A percentile compares a stretch with the other conserved stretches of the same genome.
Evolutionary conservation across 352 stramenopile species (phyloP).

Genomic region (Phytophthora brassicae): DNA sequence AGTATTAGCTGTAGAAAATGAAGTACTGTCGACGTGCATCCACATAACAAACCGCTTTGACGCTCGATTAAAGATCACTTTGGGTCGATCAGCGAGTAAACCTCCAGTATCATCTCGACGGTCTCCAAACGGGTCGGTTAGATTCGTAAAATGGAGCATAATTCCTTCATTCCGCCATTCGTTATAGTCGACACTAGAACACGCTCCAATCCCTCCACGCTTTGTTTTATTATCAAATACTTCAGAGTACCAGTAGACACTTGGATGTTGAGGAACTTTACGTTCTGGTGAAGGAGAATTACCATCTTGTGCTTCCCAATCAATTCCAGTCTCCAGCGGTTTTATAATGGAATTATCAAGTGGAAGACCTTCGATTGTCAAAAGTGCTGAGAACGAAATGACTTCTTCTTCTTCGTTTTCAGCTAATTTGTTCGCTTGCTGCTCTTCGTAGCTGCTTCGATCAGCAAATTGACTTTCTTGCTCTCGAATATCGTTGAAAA

Average conservation of each 20-base stretch:
- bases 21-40: conserved; percentile 92
- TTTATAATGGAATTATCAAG: conserved; percentile 58
- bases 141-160: conserved; percentile 93
- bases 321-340: conserved; percentile 56
- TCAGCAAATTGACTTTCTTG: conserved; percentile 46
- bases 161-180: conserved; percentile 95
- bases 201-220: conserved; percentile 86
- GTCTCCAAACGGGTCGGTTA: conserved; percentile 88
- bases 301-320: conserved; percentile 32
- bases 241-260: conserved; percentile 82
- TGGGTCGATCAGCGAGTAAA: conserved; percentile 84
- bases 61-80: conserved; percentile 90
- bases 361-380: conserved; percentile 46
- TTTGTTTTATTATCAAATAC: conserved; percentile 39
- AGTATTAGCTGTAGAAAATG: conserved; percentile 39
- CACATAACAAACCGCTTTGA: conserved; percentile 95
- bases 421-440: conserved; percentile 10
- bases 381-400: conserved; percentile 52
- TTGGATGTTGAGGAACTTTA: conserved; percentile 15
- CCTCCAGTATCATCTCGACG: conserved; percentile 13
- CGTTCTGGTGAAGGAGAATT: conserved; percentile 10
- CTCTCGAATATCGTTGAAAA: conserved; percentile 76
- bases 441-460: conserved; percentile 41
- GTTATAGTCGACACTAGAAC: conserved; percentile 91
- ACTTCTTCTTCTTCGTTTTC: conserved; percentile 44